Evolutionary conservation across 2,329 filamentous ascomycete genomes (phyloP).

Genomic region (Diplocarpon mali): DNA sequence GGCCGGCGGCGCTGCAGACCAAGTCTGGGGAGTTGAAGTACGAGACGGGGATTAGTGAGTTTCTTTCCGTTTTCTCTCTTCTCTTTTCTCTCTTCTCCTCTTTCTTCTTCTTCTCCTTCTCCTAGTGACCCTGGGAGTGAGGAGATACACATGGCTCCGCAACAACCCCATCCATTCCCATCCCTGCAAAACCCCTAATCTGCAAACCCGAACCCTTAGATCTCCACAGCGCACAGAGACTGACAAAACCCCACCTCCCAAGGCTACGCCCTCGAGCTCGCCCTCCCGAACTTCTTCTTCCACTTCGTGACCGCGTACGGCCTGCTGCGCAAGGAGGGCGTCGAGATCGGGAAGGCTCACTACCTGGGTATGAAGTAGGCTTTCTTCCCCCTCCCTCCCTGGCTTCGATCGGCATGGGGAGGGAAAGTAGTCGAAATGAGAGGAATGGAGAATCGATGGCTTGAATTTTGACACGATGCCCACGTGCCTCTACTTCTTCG

Average conservation of each 20-base stretch:
- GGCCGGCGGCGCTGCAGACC: constrained; percentile 27
- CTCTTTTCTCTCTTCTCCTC: neutral
- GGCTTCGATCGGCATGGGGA: too few species aligned
- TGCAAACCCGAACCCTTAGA: too few species aligned
- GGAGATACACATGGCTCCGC: too few species aligned
- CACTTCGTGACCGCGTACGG: constrained; percentile 48
- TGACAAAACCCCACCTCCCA: neutral
- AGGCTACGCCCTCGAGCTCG: constrained; percentile 38
- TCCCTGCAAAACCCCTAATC: too few species aligned
- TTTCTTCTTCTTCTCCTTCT: neutral
- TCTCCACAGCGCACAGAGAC: neutral
- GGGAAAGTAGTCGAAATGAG: too few species aligned
- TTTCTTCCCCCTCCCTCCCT: too few species aligned
- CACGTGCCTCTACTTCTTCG: too few species aligned
- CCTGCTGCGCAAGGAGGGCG: constrained; percentile 49
- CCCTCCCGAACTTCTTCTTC: constrained; percentile 53
- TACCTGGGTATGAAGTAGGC: too few species aligned
- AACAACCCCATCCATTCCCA: too few species aligned
- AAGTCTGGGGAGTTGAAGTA: constrained; percentile 29
- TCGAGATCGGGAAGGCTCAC: constrained; percentile 49
- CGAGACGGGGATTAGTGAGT: constrained; percentile 26
- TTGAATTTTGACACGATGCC: too few species aligned
- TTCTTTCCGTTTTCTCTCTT: neutral
- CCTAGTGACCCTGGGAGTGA: too few species aligned
- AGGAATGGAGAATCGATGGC: too few species aligned